Base-by-base conservation (phyloP, 257 asterid species). In the Solanum phureja region DNA sequence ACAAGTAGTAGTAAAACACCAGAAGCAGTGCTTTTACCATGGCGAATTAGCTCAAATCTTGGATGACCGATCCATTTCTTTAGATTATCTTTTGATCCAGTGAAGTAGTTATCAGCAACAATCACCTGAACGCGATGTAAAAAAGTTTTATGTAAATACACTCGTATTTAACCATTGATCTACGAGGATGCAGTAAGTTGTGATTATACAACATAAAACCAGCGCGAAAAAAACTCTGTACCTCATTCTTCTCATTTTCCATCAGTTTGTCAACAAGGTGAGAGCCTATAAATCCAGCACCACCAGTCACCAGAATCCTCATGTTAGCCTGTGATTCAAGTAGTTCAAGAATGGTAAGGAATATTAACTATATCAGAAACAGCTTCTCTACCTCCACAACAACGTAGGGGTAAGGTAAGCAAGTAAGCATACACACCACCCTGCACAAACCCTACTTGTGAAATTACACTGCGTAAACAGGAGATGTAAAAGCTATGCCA, bases 241-340 rank as follows among this genome's bases (percentile, higher is more conserved):
- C 94, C 94, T 92, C 93, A 46, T 92, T 92, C 91, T 92, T 92
- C 86, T 92, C 94, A 81, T 92, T 91, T 88, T 92, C 88, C 94
- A 92, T 92, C 76, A 92, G 87, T 89, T 76, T 91, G 91, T 92
- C 94, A 23, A 91, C 94, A 40, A 92, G 90, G 89, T 92, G 94
- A 84, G 94, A 92, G 52, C 94, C 94, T 77, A 92, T 92, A 84
- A 92, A 92, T 35, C 94, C 94, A 83, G 94, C 94, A 46, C 94
- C 94, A 76, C 94, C 94, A 60, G 94, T 92, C 64, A 92, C 93
- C 88, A 92, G 88, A 83, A 92, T 92, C 90, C 94, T 92, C 94
- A 92, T 92, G 87, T 92, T 92, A 16, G 94, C 91, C 94, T 92
- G 69, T 9, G 7, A 29, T 82, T 9, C 69, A 46, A 44, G 16